Base-by-base conservation (phyloP, 2,329 filamentous ascomycete genomes). In the Didymella segeticola region DNA sequence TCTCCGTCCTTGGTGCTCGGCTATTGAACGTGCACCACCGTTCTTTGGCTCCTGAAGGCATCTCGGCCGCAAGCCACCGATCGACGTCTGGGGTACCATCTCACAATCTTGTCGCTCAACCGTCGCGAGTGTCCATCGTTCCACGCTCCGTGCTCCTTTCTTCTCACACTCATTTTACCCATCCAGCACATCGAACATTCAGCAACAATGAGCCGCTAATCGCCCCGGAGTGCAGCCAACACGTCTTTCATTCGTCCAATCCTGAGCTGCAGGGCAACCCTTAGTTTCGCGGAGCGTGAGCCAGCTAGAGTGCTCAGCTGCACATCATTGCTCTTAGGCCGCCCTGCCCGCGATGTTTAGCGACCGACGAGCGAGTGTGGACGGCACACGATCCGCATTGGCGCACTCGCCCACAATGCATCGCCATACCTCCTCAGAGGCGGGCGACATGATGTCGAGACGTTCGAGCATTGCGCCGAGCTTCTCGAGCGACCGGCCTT, bases 401-500 rank as follows among this genome's bases (percentile, higher is more conserved):
- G 33, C 36, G 47, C 31, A 43, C 42, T 53, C 46, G 27, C 34
- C 42, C 53, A 57, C 53, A 54, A 74, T 73, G 71, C 69, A 74
- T 63, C 65, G 71, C 25, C 69, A 68, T 43, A 66, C 70, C n/a
- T 58, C 67, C 41, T 74, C 71, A 20, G 72, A 74, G 17, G 63
- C 68, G 37, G 70, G 64, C 43, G 66, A 68, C 43, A 59, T 72
- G 52, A 57, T 62, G 43, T 75, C 73, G 36, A 63, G 72, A 51
- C 73, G 72, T 63, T 73, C 70, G 17, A 75, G 72, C 61, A 69
- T 70, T 53, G 69, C 71, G 17, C 57, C 63, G 39, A 90, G 88
- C 74, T 82, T 89, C 60, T 90, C 86, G 56, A 90, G 88, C 78
- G 89, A 91, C 73, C 79, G 84, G 56, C 85, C 87, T 20, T 90